Percentiles rank a stretch among this genome's conserved stretches.
Conservation (phyloP, 1,284 basidiomycete genomes). For the Marasmius fiardii region DNA sequence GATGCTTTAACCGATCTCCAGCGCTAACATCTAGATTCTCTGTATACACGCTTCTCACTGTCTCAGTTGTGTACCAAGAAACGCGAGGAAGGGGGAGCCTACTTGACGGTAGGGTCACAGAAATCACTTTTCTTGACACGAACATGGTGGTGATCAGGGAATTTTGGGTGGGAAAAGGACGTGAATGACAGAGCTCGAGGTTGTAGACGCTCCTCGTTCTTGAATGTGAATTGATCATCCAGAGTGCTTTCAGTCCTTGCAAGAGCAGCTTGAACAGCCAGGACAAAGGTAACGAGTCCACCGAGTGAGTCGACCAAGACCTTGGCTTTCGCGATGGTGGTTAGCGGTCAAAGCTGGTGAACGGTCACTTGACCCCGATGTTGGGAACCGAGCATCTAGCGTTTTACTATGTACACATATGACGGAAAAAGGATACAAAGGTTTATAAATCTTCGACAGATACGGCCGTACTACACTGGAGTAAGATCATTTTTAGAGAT, state of each 20-base stretch:
- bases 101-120: conserved; percentile 68
- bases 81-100: conserved; percentile 6
- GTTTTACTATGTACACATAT: too few species aligned
- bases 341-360: too few species aligned
- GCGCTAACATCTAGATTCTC: conserved; percentile 63
- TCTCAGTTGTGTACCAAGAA: neutral
- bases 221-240: neutral
- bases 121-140: conserved; percentile 59
- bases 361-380: too few species aligned
- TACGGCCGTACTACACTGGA: neutral
- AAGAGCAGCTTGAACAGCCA: too few species aligned
- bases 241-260: too few species aligned
- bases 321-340: too few species aligned
- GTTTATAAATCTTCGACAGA: neutral
- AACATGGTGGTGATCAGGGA: conserved; percentile 48
- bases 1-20: conserved; percentile 36
- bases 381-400: too few species aligned
- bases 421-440: neutral
- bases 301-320: too few species aligned
- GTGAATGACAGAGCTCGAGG: conserved; percentile 31
- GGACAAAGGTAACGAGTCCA: too few species aligned
- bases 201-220: neutral
- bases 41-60: conserved; percentile 45
- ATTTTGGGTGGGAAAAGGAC: conserved; percentile 41
- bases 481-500: neutral